phyloP scores from a whole-genome alignment of 768 basidiomycete species.

The Rhodotorula kratochvilovae region DNA sequence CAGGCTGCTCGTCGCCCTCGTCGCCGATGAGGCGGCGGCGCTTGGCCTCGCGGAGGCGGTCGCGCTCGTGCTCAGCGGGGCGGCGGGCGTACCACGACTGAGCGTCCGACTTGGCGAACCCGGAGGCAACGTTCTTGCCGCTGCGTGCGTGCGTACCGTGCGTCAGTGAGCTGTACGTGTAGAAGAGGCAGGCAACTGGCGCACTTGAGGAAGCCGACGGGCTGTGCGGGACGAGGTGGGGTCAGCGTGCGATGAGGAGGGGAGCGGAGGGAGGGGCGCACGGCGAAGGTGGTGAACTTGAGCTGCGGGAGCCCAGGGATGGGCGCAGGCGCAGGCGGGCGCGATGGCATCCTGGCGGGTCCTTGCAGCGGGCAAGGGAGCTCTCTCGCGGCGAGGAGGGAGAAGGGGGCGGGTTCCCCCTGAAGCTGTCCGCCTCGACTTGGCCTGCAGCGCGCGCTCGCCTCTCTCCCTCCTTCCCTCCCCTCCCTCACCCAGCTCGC shows the following conservation, averaged over 20 bases:
- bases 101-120: conserved; percentile 30
- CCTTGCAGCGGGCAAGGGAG: neutral
- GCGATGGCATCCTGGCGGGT: neutral
- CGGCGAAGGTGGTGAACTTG: conserved; percentile 23
- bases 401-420: no score
- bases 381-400: neutral
- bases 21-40: conserved; percentile 28
- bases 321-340: neutral
- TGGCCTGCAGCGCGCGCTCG: no score
- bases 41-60: conserved; percentile 27
- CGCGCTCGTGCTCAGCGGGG: conserved; percentile 11
- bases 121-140: conserved; percentile 40
- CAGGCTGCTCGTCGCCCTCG: conserved; percentile 15
- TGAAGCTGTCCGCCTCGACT: no score
- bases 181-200: neutral
- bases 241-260: conserved; percentile 3
- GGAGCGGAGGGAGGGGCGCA: neutral
- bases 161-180: neutral
- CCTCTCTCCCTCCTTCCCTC: neutral
- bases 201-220: conserved; percentile 38
- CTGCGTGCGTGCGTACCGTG: neutral
- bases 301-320: conserved; percentile 1
- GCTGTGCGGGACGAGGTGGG: conserved; percentile 9
- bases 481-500: no score
- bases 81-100: conserved; percentile 34